phyloP scores from a whole-genome alignment of 2,329 filamentous ascomycete genomes.

The Colletotrichum sp. region DNA sequence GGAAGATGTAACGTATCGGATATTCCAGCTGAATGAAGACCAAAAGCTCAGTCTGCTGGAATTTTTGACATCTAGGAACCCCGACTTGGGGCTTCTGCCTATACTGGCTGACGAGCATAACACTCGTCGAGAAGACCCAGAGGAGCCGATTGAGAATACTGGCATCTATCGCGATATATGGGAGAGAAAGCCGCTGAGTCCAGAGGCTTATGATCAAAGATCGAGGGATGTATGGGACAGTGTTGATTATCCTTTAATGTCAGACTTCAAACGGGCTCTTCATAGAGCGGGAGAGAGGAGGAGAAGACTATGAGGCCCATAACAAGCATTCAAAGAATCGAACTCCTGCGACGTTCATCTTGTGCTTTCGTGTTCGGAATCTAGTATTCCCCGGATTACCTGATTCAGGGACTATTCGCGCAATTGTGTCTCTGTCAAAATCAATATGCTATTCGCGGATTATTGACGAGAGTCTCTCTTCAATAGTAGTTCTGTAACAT shows the following conservation, averaged over 20 bases:
- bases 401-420: rapidly evolving
- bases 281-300: not conserved
- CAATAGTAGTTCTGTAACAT: not conserved
- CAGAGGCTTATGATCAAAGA: not conserved
- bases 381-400: not conserved
- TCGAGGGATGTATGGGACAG: not conserved
- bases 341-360: not conserved
- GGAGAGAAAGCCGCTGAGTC: not conserved
- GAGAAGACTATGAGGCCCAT: not conserved
- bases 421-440: not conserved
- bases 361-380: not conserved
- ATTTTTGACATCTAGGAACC: not conserved
- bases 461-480: not conserved
- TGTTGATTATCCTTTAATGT: not conserved
- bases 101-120: not conserved
- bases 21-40: not conserved
- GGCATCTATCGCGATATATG: not conserved
- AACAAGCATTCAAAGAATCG: not conserved
- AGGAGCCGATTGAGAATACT: not conserved
- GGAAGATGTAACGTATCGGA: not conserved
- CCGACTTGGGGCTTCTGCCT: not conserved
- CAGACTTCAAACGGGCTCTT: not conserved
- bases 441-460: not conserved
- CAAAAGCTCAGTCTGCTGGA: not conserved
- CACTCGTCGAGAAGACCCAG: not conserved